phyloP scores from a whole-genome alignment of 139 green algal genomes.

The Penium margaritaceum region DNA sequence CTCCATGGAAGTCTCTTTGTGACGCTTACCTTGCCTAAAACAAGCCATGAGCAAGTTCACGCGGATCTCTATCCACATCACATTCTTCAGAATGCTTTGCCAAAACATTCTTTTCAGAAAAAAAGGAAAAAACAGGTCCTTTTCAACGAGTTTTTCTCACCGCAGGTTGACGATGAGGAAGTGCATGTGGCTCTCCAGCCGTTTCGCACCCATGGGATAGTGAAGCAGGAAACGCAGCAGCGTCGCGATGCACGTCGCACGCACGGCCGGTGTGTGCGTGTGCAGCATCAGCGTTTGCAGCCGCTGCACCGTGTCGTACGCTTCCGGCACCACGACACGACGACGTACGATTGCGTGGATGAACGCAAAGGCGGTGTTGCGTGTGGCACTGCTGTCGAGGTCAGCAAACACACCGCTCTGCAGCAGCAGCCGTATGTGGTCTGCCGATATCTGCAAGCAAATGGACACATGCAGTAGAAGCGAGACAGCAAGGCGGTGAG shows the following conservation, averaged over 20 bases:
- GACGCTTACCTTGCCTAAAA: no score
- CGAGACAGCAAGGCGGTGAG: no score
- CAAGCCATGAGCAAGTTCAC: no score
- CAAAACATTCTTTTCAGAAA: neutral
- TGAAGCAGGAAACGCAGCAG: constrained; percentile 89
- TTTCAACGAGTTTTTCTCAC: no score
- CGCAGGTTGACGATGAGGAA: constrained; percentile 68
- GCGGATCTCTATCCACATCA: no score
- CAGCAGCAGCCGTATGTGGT: constrained; percentile 69
- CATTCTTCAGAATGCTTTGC: neutral
- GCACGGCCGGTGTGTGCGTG: constrained; percentile 50
- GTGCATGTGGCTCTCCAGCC: constrained; percentile 66
- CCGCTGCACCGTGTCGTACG: constrained; percentile 82
- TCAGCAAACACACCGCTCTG: constrained; percentile 64
- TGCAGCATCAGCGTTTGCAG: constrained; percentile 58
- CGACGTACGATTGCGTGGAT: constrained; percentile 67
- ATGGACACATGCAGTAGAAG: no score
- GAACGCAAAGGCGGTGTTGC: constrained; percentile 62
- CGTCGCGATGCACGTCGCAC: constrained; percentile 53
- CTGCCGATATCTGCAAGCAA: no score
- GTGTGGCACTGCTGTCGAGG: constrained; percentile 54
- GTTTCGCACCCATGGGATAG: constrained; percentile 70
- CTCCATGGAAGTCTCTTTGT: no score
- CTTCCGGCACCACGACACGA: constrained; percentile 71
- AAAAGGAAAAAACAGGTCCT: no score